phyloP scores from a whole-genome alignment of 257 asterid genomes.

The Nicotiana otophora region DNA sequence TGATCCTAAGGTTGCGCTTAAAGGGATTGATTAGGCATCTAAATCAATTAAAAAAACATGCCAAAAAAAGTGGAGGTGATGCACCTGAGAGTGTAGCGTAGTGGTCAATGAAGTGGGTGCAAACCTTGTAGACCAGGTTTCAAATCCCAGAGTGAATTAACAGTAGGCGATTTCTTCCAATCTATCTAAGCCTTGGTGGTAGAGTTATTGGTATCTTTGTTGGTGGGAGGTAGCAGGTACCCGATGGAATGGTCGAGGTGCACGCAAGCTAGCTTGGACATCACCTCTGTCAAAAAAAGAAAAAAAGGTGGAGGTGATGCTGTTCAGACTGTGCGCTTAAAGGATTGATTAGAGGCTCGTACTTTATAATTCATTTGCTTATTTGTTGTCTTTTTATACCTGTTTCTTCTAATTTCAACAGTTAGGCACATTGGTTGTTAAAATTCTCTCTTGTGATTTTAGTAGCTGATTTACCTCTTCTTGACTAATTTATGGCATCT shows the following conservation, averaged over 20 bases:
- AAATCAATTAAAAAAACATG: slow-evolving; percentile 79
- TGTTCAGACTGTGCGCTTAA: not conserved
- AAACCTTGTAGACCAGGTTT: not conserved
- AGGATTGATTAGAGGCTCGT: not conserved
- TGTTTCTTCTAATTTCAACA: not conserved
- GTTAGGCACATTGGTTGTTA: not conserved
- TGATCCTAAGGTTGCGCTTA: slow-evolving; percentile 88
- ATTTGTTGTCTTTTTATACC: not conserved
- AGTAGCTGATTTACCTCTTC: not conserved
- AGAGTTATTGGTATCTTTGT: not conserved
- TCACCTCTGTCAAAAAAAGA: not conserved
- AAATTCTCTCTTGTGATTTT: not conserved
- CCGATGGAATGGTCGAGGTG: not conserved
- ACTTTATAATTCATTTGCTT: not conserved
- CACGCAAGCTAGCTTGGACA: not conserved
- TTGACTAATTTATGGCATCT: slow-evolving; percentile 6
- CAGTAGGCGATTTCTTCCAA: not conserved
- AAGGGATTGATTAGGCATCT: slow-evolving; percentile 84
- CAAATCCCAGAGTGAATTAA: not conserved
- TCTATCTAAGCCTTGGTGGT: not conserved
- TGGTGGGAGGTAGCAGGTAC: not conserved
- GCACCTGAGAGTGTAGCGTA: not conserved
- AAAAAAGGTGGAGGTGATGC: not conserved
- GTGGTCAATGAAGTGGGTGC: not conserved
- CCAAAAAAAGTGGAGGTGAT: slow-evolving; percentile 40